phyloP scores from a whole-genome alignment of 805 yeast species.

The Candida patagonica region DNA sequence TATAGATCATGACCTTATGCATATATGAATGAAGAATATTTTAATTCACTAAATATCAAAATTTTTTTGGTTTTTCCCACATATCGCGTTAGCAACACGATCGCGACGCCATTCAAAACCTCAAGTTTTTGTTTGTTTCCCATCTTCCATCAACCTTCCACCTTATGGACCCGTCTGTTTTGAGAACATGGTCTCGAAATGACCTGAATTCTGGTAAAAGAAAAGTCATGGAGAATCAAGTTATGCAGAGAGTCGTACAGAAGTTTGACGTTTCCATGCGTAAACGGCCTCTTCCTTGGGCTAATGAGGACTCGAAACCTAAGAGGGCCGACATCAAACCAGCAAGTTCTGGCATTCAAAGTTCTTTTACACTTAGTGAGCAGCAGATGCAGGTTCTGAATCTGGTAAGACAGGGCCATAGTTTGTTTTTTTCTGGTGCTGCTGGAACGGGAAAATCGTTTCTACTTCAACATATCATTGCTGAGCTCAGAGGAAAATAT shows the following conservation, averaged over 20 bases:
- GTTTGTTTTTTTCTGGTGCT: slow-evolving; percentile 88
- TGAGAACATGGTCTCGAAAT: no score
- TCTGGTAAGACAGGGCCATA: slow-evolving; percentile 42
- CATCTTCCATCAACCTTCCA: no score
- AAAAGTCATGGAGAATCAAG: no score
- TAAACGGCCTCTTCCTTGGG: background rate
- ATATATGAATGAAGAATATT: no score
- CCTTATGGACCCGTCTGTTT: no score
- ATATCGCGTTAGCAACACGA: no score
- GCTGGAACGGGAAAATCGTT: slow-evolving; percentile 98
- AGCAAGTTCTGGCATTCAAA: background rate
- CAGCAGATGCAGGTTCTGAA: slow-evolving; percentile 51
- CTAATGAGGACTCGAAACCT: background rate
- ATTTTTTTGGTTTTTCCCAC: no score
- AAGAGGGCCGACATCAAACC: background rate
- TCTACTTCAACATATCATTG: slow-evolving; percentile 55
- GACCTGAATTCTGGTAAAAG: no score
- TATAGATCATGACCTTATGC: no score
- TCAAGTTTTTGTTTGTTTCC: no score
- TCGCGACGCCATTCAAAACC: no score
- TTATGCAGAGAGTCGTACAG: background rate
- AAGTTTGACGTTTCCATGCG: background rate
- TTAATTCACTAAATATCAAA: no score
- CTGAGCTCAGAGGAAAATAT: slow-evolving; percentile 35
- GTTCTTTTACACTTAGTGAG: slow-evolving; percentile 4